Evolutionary conservation across 768 basidiomycete genomes (phyloP), one percentile per base, ranked within the genome.

Genomic region (Hemileccinum rubropunctum): DNA sequence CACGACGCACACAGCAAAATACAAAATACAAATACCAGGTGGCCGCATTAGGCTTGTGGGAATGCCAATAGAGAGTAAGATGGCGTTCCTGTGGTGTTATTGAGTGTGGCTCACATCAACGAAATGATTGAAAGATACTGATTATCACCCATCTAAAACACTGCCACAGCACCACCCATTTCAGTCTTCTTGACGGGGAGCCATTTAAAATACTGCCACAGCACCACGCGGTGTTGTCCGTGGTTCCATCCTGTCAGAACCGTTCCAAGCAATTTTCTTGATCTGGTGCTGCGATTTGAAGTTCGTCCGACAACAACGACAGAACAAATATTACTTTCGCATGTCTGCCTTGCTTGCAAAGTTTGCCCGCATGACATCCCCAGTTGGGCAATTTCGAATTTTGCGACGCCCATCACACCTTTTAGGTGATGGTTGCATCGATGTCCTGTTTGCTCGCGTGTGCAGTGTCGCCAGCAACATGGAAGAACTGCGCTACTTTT

Each of bases 331-430:
- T 17, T 45, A 45, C 46, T 47, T 58, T 40, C 57, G 48, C 50
- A 88, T 88, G 84, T 74, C 86, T 69, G 88, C 88, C 5, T 92
- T 89, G 6, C 74, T 91, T 30, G 81, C 88, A 26, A 82, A 75
- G 67, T 90, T 76, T 67, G 86, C 79, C 42, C 75, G 84, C 37
- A 71, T 75, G 39, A 72, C 72, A 33, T 83, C 85, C 14, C 59
- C 65, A 7, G 72, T 76, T 33, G 60, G 76, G 80, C 49, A 82
- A 83, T 10, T 69, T 84, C 60, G 92, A 97, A 97, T 71, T 94
- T 71, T 98, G 95, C 70, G 98, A 98, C 70, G 82, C n/a, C n/a
- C n/a, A n/a, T n/a, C n/a, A 98, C 70, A 82, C 92, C 3, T 98
- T 98, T 73, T 98, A 17, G 81, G 77, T 27, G 93, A 97, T 74